Evolutionary conservation across 1,284 basidiomycete genomes (phyloP), one percentile per base, ranked within the genome.

Genomic region (Leccinum solheimii): DNA sequence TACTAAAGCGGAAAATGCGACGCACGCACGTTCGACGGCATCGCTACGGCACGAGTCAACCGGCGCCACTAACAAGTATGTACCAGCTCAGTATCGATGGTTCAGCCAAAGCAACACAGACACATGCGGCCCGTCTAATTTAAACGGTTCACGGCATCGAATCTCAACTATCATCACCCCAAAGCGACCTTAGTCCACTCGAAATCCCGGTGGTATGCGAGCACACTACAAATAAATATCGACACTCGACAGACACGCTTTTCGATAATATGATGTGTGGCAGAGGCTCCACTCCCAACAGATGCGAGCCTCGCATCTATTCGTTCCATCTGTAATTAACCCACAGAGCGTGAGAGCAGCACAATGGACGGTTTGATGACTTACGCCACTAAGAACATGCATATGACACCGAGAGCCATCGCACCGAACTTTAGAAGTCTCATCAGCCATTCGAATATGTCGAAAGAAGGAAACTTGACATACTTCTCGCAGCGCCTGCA

Each of bases 381-480:
- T 85, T 81, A 92, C 90, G 90, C 90, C 72, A 92, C 90, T 69
- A 90, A 73, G 73, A 92, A 89, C 93, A 95, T 94, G 80, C 92
- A 94, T 69, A 84, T 74, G 66, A 95, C 92, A 27, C 93, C 94
- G 75, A 95, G 85, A 51, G 85, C 86, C 93, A 95, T 95, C 56
- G 92, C 94, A 59, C 81, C 86, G 76, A 95, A 95, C 92, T 94
- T 72, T 57, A 63, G 68, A 65, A 62, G 64, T 61, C 68, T 64
- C 63, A 66, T 68, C 61, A 67, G 43, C 59, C 58, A 26, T 63
- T 55, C 30, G 55, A 59, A 59, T 58, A 49, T 59, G 43, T 58
- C 64, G 54, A 55, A 53, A 57, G 48, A 58, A 55, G 58, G 43
- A 48, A 64, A 19, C 53, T 59, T 45, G 58, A 68, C 80, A 68